Percentiles rank a stretch among this genome's conserved stretches.
Conservation (phyloP, 306 rosid genomes). For the Biancaea sappan region DNA sequence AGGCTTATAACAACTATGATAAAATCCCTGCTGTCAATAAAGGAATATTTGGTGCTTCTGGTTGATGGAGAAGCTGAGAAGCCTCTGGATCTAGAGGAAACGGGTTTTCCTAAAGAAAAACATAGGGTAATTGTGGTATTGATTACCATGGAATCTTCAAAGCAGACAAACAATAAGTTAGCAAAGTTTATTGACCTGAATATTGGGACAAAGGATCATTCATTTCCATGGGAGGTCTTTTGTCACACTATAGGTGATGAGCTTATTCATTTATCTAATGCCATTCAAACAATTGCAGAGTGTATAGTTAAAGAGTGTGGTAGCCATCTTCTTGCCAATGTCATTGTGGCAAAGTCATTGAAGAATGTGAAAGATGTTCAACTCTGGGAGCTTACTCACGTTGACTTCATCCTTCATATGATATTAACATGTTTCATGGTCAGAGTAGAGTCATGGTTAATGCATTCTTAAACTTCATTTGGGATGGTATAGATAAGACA, state of each 20-base stretch:
- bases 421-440: neutral
- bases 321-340: constrained; percentile 24
- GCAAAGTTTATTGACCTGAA: neutral
- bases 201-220: neutral
- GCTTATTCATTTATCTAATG: neutral
- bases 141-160: neutral
- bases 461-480: constrained; percentile 7
- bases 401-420: neutral
- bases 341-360: constrained; percentile 18
- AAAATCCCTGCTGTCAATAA: no score
- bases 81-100: neutral
- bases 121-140: neutral
- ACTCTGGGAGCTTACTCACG: neutral
- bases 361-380: neutral
- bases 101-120: neutral
- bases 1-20: no score
- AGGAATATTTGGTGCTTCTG: neutral
- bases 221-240: constrained; percentile 1
- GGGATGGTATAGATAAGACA: neutral
- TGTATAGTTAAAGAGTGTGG: constrained; percentile 21
- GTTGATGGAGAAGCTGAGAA: neutral
- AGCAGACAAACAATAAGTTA: neutral
- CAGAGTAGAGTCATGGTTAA: neutral
- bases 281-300: neutral
- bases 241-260: neutral